These are phyloP conservation scores for Guyanaporus albipodus DNA, from an alignment of 768 basidiomycete genomes.

Conservation along the genomic window DNA sequence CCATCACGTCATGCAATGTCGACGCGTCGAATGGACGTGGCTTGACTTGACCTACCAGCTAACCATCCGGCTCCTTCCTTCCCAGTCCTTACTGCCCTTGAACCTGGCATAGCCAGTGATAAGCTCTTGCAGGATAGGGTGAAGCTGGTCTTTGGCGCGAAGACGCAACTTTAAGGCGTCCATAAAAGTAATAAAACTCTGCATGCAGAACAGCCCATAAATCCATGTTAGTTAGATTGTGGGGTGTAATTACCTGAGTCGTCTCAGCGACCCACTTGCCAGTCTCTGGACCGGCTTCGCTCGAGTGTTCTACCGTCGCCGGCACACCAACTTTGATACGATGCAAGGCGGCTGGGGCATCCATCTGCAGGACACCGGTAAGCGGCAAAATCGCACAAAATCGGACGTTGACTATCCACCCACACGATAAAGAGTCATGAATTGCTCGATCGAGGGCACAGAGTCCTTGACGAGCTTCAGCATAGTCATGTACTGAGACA, in stretches of 20 bases:
- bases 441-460: conserved; percentile 80
- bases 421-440: conserved; percentile 86
- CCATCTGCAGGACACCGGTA: conserved; percentile 56
- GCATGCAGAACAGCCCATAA: background rate
- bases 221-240: background rate
- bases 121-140: conserved; percentile 92
- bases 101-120: conserved; percentile 92
- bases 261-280: conserved; percentile 98
- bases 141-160: conserved; percentile 95
- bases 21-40: background rate
- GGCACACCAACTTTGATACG: conserved; percentile 90
- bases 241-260: conserved; percentile 62
- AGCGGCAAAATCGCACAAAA: background rate
- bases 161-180: conserved; percentile 90
- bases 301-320: conserved; percentile 93
- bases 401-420: conserved; percentile 16
- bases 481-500: conserved; percentile 98
- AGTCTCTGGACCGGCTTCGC: conserved; percentile 87
- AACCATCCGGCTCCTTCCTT: conserved; percentile 86
- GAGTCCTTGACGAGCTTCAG: conserved; percentile 90
- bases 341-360: conserved; percentile 89
- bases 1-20: background rate
- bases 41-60: conserved; percentile 64
- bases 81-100: conserved; percentile 94
- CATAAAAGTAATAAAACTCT: conserved; percentile 99